Evolutionary conservation across 2,329 filamentous ascomycete species (phyloP).

Genomic region (Tolypocladium tundrense): DNA sequence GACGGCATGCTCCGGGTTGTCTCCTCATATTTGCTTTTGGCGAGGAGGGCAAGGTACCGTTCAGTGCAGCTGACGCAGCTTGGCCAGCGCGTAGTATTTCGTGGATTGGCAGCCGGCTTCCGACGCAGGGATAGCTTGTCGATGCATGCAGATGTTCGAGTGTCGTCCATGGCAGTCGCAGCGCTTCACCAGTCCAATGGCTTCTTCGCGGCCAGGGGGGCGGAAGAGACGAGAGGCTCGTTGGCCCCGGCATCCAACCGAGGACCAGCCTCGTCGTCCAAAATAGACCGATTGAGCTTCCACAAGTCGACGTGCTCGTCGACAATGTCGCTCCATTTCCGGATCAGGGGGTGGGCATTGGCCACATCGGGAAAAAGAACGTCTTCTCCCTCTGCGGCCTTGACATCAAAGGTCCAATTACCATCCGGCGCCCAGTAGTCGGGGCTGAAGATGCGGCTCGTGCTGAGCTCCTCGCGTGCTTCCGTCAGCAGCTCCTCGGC

Average conservation of each 20-base stretch:
- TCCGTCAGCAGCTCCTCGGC: slow-evolving; percentile 27
- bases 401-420: slow-evolving; percentile 56
- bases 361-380: slow-evolving; percentile 54
- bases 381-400: slow-evolving; percentile 24
- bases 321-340: slow-evolving; percentile 43
- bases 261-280: slow-evolving; percentile 21
- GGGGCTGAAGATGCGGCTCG: slow-evolving; percentile 51
- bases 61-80: neutral
- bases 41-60: neutral
- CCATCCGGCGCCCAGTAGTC: slow-evolving; percentile 63
- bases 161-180: neutral
- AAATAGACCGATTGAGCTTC: slow-evolving; percentile 21
- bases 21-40: neutral
- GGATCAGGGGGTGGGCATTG: slow-evolving; percentile 54
- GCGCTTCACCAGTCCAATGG: slow-evolving; percentile 27
- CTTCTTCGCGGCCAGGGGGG: slow-evolving; percentile 16
- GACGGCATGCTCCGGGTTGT: neutral
- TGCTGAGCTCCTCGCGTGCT: slow-evolving; percentile 50
- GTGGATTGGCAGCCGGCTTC: neutral
- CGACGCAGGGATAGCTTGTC: neutral
- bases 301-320: slow-evolving; percentile 21
- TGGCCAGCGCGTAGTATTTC: neutral
- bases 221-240: slow-evolving; percentile 15
- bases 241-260: slow-evolving; percentile 16
- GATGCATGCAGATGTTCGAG: neutral